Evolutionary conservation across 139 green algal species (phyloP), one percentile per base, ranked within the genome.

Genomic region (Volvox africanus): DNA sequence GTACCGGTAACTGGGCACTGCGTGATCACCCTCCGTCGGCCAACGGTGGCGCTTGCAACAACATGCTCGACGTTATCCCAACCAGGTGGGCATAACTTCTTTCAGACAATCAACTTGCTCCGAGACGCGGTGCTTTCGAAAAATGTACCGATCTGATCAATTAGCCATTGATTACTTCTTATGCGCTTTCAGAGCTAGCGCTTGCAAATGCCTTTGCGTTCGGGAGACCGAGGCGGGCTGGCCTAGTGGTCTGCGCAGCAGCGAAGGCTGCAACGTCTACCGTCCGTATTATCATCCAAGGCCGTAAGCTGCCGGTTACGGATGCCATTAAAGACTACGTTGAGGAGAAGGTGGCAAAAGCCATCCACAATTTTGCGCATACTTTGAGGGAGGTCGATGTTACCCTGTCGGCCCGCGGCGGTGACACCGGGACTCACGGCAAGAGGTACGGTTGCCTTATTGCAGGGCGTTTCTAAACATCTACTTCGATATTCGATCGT

Each of bases 311-410:
- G 2, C 89, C 96, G 82, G 95, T 97, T 44, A 98, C 96, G 0
- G 93, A 95, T 20, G 93, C 96, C 26, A 96, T 98, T 84, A 94
- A 94, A 86, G 19, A 88, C 28, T 96, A 97, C 84, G 91, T 95
- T 19, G 93, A 97, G 93, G 82, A 96, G 9, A 98, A 98, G 87
- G 91, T 98, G 6, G 85, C 80, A 61, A 95, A 96, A 79, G 91
- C 93, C 3, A 86, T 95, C 44, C 22, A 89, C 33, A 94, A 97
- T 90, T 97, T 93, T 55, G 88, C 93, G 21, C 89, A 91, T 62
- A 92, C 79, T 17, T 75, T 97, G 80, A 97, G 96, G 88, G 92
- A 96, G 73, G 93, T 97, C 0, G 94, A 97, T 69, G 95, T 97
- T 2, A 96, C 85, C 0, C 79, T 97, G 12, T 95, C 92, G 22